Evolutionary conservation across 2,329 filamentous ascomycete species (phyloP).

Genomic region (Eutypa lata): DNA sequence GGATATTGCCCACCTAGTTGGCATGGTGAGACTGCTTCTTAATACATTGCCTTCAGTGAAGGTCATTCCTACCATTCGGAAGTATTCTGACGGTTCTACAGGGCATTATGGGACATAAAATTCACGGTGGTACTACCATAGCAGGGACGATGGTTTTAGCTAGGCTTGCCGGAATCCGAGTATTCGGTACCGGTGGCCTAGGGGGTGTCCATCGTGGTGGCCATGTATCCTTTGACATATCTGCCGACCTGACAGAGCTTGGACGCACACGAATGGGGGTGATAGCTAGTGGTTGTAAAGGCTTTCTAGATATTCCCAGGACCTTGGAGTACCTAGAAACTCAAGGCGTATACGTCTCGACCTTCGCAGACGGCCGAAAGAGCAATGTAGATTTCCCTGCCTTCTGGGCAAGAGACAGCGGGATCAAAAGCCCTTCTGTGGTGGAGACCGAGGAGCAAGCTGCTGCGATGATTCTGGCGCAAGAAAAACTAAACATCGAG

Average conservation of each 20-base stretch:
- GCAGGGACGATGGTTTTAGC: slow-evolving; percentile 91
- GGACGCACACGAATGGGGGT: slow-evolving; percentile 87
- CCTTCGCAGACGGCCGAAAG: slow-evolving; percentile 78
- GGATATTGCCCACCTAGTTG: slow-evolving; percentile 79
- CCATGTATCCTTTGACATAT: slow-evolving; percentile 85
- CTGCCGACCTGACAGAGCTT: slow-evolving; percentile 90
- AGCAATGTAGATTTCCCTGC: slow-evolving; percentile 81
- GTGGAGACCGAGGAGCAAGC: slow-evolving; percentile 76
- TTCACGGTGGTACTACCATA: slow-evolving; percentile 90
- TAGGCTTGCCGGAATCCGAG: slow-evolving; percentile 78
- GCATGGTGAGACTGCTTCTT: slow-evolving; percentile 57
- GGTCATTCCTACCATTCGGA: slow-evolving; percentile 3
- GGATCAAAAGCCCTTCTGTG: slow-evolving; percentile 71
- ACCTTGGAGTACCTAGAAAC: slow-evolving; percentile 78
- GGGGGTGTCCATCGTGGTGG: slow-evolving; percentile 91
- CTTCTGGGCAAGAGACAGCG: slow-evolving; percentile 89
- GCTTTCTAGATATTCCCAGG: slow-evolving; percentile 86
- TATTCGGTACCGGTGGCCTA: slow-evolving; percentile 93
- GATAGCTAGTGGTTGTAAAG: slow-evolving; percentile 88
- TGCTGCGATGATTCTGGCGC: slow-evolving; percentile 82
- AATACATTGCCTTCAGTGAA: too few relatives aligned
- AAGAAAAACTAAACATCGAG: slow-evolving; percentile 67
- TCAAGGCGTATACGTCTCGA: slow-evolving; percentile 76
- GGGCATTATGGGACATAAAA: slow-evolving; percentile 62
- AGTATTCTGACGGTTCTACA: slow-evolving; percentile 27